phyloP scores from a whole-genome alignment of 257 asterid species.

The Solanum virginianum region DNA sequence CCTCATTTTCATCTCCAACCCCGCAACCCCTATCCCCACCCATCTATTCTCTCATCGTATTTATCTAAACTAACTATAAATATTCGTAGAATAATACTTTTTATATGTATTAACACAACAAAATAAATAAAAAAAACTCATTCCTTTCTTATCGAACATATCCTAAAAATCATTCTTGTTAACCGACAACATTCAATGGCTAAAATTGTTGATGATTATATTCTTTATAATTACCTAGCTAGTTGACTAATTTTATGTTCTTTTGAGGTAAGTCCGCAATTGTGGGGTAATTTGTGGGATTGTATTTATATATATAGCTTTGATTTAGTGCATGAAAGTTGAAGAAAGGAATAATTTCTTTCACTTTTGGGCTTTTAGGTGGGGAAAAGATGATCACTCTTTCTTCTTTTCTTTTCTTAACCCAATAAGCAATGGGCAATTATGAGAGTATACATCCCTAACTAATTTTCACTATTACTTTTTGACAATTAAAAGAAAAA shows the following conservation, averaged over 20 bases:
- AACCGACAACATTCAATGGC: neutral
- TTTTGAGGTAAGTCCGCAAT: neutral
- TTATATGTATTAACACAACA: too few relatives aligned
- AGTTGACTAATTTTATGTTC: neutral
- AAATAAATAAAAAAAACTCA: too few relatives aligned
- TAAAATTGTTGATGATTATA: neutral
- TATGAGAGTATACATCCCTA: neutral
- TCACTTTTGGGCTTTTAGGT: neutral
- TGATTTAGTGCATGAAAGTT: neutral
- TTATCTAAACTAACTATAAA: too few relatives aligned
- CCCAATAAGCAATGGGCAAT: neutral
- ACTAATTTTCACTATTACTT: neutral
- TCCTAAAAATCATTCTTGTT: neutral
- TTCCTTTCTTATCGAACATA: too few relatives aligned
- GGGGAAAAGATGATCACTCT: neutral
- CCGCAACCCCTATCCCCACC: too few relatives aligned
- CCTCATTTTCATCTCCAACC: too few relatives aligned
- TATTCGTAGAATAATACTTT: too few relatives aligned
- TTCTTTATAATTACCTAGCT: neutral
- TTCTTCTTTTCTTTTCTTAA: neutral
- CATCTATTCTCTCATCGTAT: too few relatives aligned
- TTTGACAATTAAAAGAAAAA: neutral
- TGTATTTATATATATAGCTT: neutral
- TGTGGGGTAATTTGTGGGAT: neutral
- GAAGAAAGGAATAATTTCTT: neutral